Percentiles rank a stretch among this genome's conserved stretches.
Evolutionary conservation across 441 rosid species (phyloP).

Genomic region (Euphorbia schlechtendalii): DNA sequence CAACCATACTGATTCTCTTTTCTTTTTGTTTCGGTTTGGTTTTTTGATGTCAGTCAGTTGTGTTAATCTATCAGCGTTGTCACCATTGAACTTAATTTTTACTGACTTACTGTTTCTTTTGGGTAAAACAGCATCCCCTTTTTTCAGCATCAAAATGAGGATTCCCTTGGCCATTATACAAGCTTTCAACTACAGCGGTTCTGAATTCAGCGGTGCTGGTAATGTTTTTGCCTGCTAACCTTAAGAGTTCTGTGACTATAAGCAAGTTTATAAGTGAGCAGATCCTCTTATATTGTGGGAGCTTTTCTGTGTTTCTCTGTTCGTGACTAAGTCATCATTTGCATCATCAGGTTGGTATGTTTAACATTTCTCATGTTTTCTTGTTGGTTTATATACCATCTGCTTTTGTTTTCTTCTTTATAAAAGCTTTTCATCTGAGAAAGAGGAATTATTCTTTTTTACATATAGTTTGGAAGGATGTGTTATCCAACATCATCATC

Average conservation of each 20-base stretch:
- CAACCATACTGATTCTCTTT: no score
- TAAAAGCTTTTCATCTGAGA: no score
- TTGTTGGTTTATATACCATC: not conserved
- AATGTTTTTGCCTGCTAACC: constrained; percentile 32
- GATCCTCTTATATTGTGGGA: constrained; percentile 46
- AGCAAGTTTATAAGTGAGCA: constrained; percentile 44
- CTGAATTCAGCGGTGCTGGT: constrained; percentile 41
- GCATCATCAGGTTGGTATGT: constrained; percentile 70
- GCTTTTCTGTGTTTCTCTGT: constrained; percentile 56
- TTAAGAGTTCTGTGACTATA: constrained; percentile 30
- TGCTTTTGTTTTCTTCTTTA: not conserved
- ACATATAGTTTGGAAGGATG: no score
- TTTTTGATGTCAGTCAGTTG: no score
- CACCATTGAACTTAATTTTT: no score
- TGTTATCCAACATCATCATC: no score
- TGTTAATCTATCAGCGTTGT: no score
- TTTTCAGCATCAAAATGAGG: constrained; percentile 84
- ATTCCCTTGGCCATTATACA: constrained; percentile 47
- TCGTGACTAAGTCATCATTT: constrained; percentile 79
- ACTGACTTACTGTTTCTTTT: no score
- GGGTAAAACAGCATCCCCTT: constrained; percentile 57
- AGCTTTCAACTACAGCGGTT: constrained; percentile 43
- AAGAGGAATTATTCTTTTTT: no score
- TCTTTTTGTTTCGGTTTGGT: no score
- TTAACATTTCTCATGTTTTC: not conserved